Percentiles rank a stretch among this genome's conserved stretches.
These are phyloP conservation scores for Lagenidium giganteum DNA, from an alignment of 352 stramenopile species.

Conservation along the genomic window DNA sequence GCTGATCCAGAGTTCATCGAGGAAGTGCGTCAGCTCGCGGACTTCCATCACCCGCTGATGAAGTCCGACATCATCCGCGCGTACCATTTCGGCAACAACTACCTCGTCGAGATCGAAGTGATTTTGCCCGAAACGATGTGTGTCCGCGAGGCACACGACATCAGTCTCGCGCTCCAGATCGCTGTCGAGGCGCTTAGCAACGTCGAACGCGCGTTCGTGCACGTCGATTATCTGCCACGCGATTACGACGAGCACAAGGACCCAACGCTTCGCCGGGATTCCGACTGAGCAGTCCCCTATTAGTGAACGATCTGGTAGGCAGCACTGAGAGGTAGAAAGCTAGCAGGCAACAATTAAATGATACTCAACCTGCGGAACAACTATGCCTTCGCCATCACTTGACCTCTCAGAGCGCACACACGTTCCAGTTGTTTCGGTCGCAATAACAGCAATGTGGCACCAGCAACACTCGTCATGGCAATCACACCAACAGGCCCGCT, in stretches of 20 bases:
- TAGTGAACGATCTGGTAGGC: too few species aligned
- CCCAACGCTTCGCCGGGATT: conserved; percentile 44
- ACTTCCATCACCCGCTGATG: conserved; percentile 80
- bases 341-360: too few species aligned
- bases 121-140: conserved; percentile 83
- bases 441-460: too few species aligned
- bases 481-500: too few species aligned
- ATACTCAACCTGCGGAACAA: too few species aligned
- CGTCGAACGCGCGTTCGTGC: conserved; percentile 95
- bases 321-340: too few species aligned
- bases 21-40: conserved; percentile 76
- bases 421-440: too few species aligned
- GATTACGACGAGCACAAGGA: conserved; percentile 85
- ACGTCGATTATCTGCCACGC: conserved; percentile 92
- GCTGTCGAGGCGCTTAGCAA: conserved; percentile 92
- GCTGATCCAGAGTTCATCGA: conserved; percentile 90
- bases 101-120: conserved; percentile 81
- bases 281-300: too few species aligned
- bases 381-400: too few species aligned
- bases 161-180: conserved; percentile 93
- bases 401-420: too few species aligned
- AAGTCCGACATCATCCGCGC: conserved; percentile 87
- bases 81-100: conserved; percentile 96
- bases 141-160: conserved; percentile 91
- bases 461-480: too few species aligned